Base-by-base conservation (phyloP, 176 grass and related monocot species). In the Avena insularis region DNA sequence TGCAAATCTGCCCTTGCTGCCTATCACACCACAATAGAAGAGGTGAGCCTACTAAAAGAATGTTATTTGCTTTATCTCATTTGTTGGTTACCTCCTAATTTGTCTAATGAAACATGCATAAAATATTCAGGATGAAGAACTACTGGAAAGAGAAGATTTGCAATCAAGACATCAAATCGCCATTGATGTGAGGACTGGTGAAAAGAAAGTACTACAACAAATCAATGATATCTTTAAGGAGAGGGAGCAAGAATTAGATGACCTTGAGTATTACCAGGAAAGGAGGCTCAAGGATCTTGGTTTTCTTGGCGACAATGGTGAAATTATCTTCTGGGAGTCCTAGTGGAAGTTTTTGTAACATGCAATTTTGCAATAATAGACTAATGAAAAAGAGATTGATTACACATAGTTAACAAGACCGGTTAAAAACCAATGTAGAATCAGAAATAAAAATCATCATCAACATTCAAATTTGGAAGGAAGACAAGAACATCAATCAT, bases 251-350 rank as follows among this genome's bases (percentile, higher is more conserved):
- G 94, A 99, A 63, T 79, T 99, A 82, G 97, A 94, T 91, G 89
- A 78, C 64, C 85, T 98, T 68, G 97, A 96, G 71, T 98, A 98
- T 70, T 98, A 98, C 83, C 97, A 98, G 81, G 94, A 98, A 75
- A 94, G 97, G 73, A 96, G 94, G 86, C 93, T 93, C 70, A 96
- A 91, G 70, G 92, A 98, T 80, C 88, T 98, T 4, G 93, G 97
- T 73, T 83, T 98, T 66, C 80, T 90, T 36, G 87, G 97, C 8
- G 94, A 98, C 70, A 95, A 96, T 65, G 94, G 94, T 78, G 97
- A 98, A 20, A 98, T 98, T 87, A 98, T 98, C 63, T 98, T 98
- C 82, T 96, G 97, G 97, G 97, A 98, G 90, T 92, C 79, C 29
- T 89, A 91, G 87, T 61, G 20, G 83, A 56, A 48, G 49, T 50